Percentiles rank a stretch among this genome's conserved stretches.
These are phyloP conservation scores for Colletotrichum plurivorum DNA, from an alignment of 2,329 filamentous ascomycete species.

Conservation along the genomic window DNA sequence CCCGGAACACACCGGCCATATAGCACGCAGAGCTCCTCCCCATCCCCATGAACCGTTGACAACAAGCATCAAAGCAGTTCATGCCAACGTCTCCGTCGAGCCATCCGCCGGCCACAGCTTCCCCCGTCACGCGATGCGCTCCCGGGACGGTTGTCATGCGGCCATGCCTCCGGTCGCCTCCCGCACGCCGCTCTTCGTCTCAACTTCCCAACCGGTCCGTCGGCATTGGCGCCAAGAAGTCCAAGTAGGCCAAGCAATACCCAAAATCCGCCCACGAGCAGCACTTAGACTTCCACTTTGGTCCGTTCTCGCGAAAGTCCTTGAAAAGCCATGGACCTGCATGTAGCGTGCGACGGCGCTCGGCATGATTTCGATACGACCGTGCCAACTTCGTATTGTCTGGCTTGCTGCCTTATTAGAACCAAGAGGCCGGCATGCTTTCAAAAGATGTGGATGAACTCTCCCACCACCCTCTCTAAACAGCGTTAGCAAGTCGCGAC, in stretches of 20 bases:
- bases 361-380: background rate
- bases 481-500: background rate
- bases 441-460: slow-evolving; percentile 1
- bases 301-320: slow-evolving; percentile 13
- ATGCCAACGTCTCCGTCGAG: background rate
- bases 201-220: background rate
- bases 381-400: background rate
- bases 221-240: slow-evolving; percentile 26
- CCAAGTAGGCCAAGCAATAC: slow-evolving; percentile 1
- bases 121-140: background rate
- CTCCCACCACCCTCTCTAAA: background rate
- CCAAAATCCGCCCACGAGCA: background rate
- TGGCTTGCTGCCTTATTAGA: background rate
- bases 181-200: background rate
- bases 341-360: background rate
- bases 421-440: background rate
- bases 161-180: background rate
- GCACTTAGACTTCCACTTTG: slow-evolving; percentile 3
- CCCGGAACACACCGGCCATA: slow-evolving; percentile 1
- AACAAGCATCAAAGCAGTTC: slow-evolving; percentile 25
- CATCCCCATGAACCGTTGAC: background rate
- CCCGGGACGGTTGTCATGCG: background rate
- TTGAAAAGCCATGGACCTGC: background rate
- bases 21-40: background rate
- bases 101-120: background rate